Base-by-base conservation (phyloP, 2,329 filamentous ascomycete genomes). In the Colletotrichum tropicale region DNA sequence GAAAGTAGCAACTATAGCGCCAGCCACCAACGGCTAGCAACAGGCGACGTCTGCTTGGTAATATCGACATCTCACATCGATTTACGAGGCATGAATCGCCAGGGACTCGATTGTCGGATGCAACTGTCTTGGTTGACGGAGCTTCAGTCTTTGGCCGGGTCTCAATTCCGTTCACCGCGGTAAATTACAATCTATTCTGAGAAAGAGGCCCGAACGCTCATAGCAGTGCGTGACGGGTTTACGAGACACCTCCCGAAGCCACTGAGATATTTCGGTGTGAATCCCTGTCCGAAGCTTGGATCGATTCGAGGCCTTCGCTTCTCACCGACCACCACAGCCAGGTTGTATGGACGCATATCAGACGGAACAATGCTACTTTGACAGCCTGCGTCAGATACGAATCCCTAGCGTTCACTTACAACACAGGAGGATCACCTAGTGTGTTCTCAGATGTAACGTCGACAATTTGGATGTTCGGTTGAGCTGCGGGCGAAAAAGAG, bases 211-310 rank as follows among this genome's bases (percentile, higher is more conserved):
- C 34, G 38, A 66, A 55, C 16, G 21, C 32, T 56, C 62, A 26
- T 4, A 28, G 55, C 62, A 72, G 26, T 58, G 55, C 52, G 48
- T 55, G 21, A 48, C 13, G 61, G 34, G 34, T 60, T 52, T 30
- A 26, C 38, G 26, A 56, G 32, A 26, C 36, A 61, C 38, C 62
- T 38, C 66, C 70, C 32, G 34, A 55, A 28, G 74, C 62, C 64
- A 74, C 70, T 48, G 70, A 69, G 56, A 68, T 64, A 48, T 58
- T 73, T 76, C 73, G 74, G 74, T 76, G 58, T 48, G 15, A 8
- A 60, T 58, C 70, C 70, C 52, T 76, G 74, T 34, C 43, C 6
- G 15, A 16, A 48, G 70, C 74, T 66, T 58, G 70, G 74, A 55
- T 65, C 74, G 48, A 16, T 12, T 6, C 16, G n/a, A 32, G 48